Evolutionary conservation across 1,284 basidiomycete genomes (phyloP).

Genomic region (Puccinia horiana): DNA sequence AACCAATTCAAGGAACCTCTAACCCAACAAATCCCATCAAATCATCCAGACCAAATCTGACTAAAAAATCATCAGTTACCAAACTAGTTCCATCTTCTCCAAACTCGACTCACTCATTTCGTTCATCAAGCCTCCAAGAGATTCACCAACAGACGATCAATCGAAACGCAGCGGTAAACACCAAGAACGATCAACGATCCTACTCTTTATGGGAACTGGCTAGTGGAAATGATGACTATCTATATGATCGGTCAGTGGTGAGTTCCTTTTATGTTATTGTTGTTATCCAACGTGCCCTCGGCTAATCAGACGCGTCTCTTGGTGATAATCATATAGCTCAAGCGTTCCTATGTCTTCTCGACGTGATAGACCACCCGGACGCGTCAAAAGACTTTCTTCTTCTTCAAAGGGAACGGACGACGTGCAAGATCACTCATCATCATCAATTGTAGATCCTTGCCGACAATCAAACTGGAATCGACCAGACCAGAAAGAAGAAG

Average conservation of each 20-base stretch:
- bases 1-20: neutral
- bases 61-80: neutral
- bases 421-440: neutral
- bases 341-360: neutral
- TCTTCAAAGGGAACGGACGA: neutral
- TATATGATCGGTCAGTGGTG: conserved; percentile 44
- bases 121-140: neutral
- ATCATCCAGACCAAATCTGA: neutral
- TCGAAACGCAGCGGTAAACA: conserved; percentile 23
- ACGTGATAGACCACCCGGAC: neutral
- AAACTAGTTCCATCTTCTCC: neutral
- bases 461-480: neutral
- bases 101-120: neutral
- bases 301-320: neutral
- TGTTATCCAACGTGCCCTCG: neutral
- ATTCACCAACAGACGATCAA: neutral
- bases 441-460: neutral
- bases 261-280: neutral
- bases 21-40: neutral
- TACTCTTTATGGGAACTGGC: conserved; percentile 33
- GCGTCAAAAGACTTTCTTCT: neutral
- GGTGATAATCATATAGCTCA: conserved; percentile 13
- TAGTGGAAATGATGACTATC: conserved; percentile 23
- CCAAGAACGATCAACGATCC: neutral
- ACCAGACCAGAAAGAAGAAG: neutral